These are phyloP conservation scores for Asterophora parasitica DNA, from an alignment of 768 basidiomycete genomes.

Conservation along the genomic window DNA sequence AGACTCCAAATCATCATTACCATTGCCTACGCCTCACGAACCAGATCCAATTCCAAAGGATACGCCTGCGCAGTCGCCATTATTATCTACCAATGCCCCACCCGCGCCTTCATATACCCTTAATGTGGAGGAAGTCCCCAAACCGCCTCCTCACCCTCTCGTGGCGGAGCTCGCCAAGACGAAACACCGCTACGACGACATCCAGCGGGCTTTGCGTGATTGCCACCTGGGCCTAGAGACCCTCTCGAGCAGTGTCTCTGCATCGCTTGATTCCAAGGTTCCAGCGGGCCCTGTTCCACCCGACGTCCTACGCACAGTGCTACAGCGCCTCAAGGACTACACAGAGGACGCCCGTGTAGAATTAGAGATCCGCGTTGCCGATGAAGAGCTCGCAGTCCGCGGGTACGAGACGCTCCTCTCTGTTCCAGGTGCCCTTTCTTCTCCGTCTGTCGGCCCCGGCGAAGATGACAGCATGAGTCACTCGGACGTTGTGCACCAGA, in stretches of 20 bases:
- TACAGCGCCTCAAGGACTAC: slow-evolving; percentile 65
- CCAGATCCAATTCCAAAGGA: too few species aligned
- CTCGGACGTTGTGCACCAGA: slow-evolving; percentile 42
- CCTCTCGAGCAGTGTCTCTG: slow-evolving; percentile 36
- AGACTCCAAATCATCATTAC: neutral
- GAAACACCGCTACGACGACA: slow-evolving; percentile 27
- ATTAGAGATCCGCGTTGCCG: slow-evolving; percentile 71
- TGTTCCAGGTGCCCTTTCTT: slow-evolving; percentile 45
- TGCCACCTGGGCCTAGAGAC: slow-evolving; percentile 64
- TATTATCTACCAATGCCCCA: too few species aligned
- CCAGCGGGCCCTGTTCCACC: slow-evolving; percentile 17
- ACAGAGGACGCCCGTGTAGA: slow-evolving; percentile 80
- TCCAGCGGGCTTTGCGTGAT: slow-evolving; percentile 14
- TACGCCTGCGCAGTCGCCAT: too few species aligned
- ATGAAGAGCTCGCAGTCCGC: slow-evolving; percentile 58
- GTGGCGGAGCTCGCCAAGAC: slow-evolving; percentile 41
- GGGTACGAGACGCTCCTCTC: slow-evolving; percentile 69
- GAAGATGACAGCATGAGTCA: slow-evolving; percentile 20
- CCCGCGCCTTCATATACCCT: neutral
- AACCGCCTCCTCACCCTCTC: slow-evolving; percentile 28
- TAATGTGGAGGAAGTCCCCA: slow-evolving; percentile 5
- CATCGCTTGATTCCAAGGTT: slow-evolving; percentile 13
- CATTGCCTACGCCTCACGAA: too few species aligned
- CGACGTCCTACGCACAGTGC: slow-evolving; percentile 43
- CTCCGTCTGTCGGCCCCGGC: slow-evolving; percentile 3